A percentile compares a stretch with the other conserved stretches of the same genome.
Evolutionary conservation across 805 yeast species (phyloP).

Genomic region (Suhomyces canberraensis): DNA sequence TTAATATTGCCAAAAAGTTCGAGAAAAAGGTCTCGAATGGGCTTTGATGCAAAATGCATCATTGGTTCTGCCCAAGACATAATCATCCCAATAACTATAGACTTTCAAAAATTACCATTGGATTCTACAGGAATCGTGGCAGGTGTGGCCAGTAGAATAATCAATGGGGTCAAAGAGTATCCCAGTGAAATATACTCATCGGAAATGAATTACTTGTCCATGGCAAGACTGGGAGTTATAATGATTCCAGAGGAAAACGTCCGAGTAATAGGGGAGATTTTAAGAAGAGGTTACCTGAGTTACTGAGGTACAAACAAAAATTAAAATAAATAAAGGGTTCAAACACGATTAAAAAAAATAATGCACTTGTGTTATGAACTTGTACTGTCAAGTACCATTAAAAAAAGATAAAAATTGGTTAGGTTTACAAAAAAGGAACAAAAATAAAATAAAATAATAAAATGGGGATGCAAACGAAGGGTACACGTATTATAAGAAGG

Average conservation of each 20-base stretch:
- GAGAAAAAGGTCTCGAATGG: constrained; percentile 31
- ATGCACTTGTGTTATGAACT: too few species aligned
- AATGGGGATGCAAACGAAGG: too few species aligned
- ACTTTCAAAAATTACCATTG: constrained; percentile 50
- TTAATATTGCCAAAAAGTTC: constrained; percentile 44
- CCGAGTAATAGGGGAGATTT: constrained; percentile 25
- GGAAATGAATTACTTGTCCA: constrained; percentile 58
- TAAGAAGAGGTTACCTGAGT: constrained; percentile 10
- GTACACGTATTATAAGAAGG: too few species aligned
- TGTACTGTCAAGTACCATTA: too few species aligned
- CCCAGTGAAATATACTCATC: constrained; percentile 21
- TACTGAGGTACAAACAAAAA: too few species aligned
- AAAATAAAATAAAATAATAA: too few species aligned
- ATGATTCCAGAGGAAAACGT: constrained; percentile 54
- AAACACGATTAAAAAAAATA: neutral
- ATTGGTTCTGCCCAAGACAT: constrained; percentile 58
- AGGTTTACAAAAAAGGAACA: too few species aligned
- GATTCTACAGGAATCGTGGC: constrained; percentile 67
- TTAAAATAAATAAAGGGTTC: too few species aligned
- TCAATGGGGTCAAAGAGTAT: constrained; percentile 25
- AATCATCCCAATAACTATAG: constrained; percentile 55
- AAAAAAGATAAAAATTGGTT: too few species aligned
- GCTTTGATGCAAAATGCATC: constrained; percentile 39
- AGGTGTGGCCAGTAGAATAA: constrained; percentile 53
- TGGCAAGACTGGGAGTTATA: constrained; percentile 58